Conservation (phyloP, 768 basidiomycete species). For the Polyporus arcularius region DNA sequence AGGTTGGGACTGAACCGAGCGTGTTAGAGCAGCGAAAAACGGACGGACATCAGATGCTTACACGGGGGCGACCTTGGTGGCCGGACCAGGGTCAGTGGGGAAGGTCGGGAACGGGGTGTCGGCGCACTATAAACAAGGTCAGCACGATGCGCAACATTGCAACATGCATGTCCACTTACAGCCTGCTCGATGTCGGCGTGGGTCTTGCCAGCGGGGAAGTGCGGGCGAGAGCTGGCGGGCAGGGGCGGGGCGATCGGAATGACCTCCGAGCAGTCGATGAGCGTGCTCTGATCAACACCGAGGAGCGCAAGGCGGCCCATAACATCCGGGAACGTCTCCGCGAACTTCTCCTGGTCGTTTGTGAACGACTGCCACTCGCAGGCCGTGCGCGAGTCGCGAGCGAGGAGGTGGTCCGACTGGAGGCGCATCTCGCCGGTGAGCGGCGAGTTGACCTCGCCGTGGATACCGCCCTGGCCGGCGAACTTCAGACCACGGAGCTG, state of each 20-base stretch:
- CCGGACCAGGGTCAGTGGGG: constrained; percentile 29
- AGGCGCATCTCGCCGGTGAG: constrained; percentile 45
- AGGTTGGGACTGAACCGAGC: no score
- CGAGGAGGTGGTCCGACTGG: constrained; percentile 39
- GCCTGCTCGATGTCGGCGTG: constrained; percentile 24
- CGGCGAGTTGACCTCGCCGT: constrained; percentile 42
- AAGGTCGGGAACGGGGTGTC: constrained; percentile 17
- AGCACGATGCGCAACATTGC: no score
- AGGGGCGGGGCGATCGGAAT: not conserved
- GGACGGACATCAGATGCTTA: constrained; percentile 14
- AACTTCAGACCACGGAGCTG: constrained; percentile 25
- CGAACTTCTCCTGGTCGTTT: constrained; percentile 19
- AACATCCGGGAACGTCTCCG: not conserved
- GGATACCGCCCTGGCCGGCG: constrained; percentile 36
- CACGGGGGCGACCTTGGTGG: constrained; percentile 32
- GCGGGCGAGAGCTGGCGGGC: constrained; percentile 1
- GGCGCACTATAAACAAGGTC: constrained; percentile 1
- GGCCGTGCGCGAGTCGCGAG: constrained; percentile 44
- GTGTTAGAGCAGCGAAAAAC: no score
- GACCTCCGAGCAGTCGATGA: constrained; percentile 8
- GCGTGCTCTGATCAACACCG: constrained; percentile 19
- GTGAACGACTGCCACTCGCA: constrained; percentile 50
- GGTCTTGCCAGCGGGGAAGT: constrained; percentile 23
- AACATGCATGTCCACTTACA: constrained; percentile 5
- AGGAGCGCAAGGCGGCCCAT: constrained; percentile 30